Conservation (phyloP, 1,284 basidiomycete genomes). For the Heterobasidion parviporum region DNA sequence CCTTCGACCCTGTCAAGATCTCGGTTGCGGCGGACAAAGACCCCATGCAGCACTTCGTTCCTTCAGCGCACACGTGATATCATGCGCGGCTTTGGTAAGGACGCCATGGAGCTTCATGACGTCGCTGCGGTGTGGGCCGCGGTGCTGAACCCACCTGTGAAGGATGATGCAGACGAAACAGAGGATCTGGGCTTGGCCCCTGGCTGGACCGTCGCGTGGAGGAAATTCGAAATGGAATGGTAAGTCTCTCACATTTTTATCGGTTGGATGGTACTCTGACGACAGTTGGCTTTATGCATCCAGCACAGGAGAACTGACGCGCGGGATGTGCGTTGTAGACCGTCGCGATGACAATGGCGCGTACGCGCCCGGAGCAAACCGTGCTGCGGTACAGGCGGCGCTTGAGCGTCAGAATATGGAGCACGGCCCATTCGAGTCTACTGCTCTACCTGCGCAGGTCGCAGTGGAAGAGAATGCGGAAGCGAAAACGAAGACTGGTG, state of each 20-base stretch:
- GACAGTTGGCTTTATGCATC: background rate
- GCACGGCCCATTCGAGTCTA: conserved; percentile 38
- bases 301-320: conserved; percentile 47
- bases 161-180: conserved; percentile 14
- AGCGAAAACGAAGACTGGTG: conserved; percentile 17
- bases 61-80: conserved; percentile 66
- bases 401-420: conserved; percentile 29
- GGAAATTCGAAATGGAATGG: conserved; percentile 66
- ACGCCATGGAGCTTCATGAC: conserved; percentile 82
- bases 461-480: conserved; percentile 29
- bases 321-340: conserved; percentile 73
- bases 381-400: conserved; percentile 49
- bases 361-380: conserved; percentile 55
- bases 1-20: conserved; percentile 41
- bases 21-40: conserved; percentile 36
- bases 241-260: conserved; percentile 16
- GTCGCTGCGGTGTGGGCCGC: conserved; percentile 79
- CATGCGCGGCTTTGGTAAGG: conserved; percentile 67
- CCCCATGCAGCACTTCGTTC: conserved; percentile 66
- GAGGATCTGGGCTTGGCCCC: conserved; percentile 23
- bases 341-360: conserved; percentile 50
- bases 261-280: too few species aligned
- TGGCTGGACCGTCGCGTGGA: conserved; percentile 46
- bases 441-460: conserved; percentile 43
- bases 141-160: conserved; percentile 51